Percentiles rank a stretch among this genome's conserved stretches.
phyloP scores from a whole-genome alignment of 345 rosid genomes.

The Aethionema arabicum region DNA sequence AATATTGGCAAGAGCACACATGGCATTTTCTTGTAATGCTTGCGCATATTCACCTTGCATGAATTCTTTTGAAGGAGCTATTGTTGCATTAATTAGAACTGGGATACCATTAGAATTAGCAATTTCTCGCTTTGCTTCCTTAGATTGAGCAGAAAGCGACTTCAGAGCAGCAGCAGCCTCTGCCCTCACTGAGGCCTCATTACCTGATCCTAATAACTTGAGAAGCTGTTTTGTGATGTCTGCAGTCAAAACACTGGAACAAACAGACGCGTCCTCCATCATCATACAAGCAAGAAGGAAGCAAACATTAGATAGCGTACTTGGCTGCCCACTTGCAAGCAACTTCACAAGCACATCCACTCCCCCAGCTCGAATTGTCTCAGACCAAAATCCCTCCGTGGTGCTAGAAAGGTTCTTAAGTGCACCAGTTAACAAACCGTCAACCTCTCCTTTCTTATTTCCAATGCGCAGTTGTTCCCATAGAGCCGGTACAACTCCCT shows the following conservation, averaged over 20 bases:
- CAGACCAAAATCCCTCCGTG: slow-evolving; percentile 93
- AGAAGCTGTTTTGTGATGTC: slow-evolving; percentile 87
- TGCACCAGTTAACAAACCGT: slow-evolving; percentile 91
- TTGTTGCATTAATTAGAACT: slow-evolving; percentile 88
- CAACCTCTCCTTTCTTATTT: slow-evolving; percentile 79
- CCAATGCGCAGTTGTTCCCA: slow-evolving; percentile 87
- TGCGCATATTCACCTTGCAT: slow-evolving; percentile 99
- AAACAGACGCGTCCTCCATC: slow-evolving; percentile 92
- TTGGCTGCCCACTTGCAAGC: slow-evolving; percentile 76
- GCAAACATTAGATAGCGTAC: slow-evolving; percentile 88
- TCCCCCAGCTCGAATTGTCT: slow-evolving; percentile 93
- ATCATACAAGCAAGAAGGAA: slow-evolving; percentile 96
- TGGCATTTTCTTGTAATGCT: slow-evolving; percentile 98
- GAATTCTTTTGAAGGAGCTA: slow-evolving; percentile 98
- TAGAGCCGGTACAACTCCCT: slow-evolving; percentile 96
- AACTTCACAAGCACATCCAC: slow-evolving; percentile 95
- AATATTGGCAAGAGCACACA: slow-evolving; percentile 99
- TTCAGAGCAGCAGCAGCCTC: slow-evolving; percentile 98
- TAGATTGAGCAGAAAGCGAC: slow-evolving; percentile 89
- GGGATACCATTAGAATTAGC: slow-evolving; percentile 95
- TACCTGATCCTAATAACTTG: slow-evolving; percentile 86
- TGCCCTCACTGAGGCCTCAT: slow-evolving; percentile 95
- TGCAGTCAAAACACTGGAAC: slow-evolving; percentile 84
- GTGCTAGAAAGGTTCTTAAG: slow-evolving; percentile 86
- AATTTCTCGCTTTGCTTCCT: slow-evolving; percentile 90